A percentile compares a stretch with the other conserved stretches of the same genome.
Conservation (phyloP, 805 yeast species). For the Teunomyces aglyptinius region DNA sequence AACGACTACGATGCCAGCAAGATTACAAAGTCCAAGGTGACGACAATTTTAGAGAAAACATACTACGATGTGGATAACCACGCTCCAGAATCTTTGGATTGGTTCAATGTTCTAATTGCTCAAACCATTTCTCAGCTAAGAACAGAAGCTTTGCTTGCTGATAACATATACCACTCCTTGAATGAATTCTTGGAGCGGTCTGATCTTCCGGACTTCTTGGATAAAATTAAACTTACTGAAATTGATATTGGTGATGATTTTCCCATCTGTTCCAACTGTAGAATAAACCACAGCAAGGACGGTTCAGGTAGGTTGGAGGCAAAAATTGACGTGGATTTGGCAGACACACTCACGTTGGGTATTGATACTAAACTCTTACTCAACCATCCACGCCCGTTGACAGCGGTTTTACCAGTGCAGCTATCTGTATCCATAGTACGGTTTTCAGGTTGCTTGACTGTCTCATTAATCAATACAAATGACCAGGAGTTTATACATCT, state of each 20-base stretch:
- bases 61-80: conserved; percentile 89
- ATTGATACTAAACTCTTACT: conserved; percentile 75
- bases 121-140: conserved; percentile 86
- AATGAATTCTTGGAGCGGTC: conserved; percentile 62
- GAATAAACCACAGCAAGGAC: conserved; percentile 62
- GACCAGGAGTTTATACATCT: conserved; percentile 29
- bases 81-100: conserved; percentile 86
- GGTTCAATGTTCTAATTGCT: conserved; percentile 94
- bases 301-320: conserved; percentile 66
- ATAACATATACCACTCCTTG: conserved; percentile 78
- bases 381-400: conserved; percentile 78
- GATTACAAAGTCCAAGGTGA: conserved; percentile 16
- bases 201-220: conserved; percentile 77
- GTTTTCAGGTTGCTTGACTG: conserved; percentile 85
- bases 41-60: conserved; percentile 78
- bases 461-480: conserved; percentile 56
- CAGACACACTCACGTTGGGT: conserved; percentile 84
- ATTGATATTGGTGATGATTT: conserved; percentile 92
- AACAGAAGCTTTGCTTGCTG: conserved; percentile 81
- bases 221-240: conserved; percentile 74
- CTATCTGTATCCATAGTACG: conserved; percentile 84
- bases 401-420: conserved; percentile 85
- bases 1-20: conserved; percentile 10
- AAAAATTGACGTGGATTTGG: conserved; percentile 84
- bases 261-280: conserved; percentile 92